Base-by-base conservation (phyloP, 1,284 basidiomycete species). In the Vanrija pseudolonga region DNA sequence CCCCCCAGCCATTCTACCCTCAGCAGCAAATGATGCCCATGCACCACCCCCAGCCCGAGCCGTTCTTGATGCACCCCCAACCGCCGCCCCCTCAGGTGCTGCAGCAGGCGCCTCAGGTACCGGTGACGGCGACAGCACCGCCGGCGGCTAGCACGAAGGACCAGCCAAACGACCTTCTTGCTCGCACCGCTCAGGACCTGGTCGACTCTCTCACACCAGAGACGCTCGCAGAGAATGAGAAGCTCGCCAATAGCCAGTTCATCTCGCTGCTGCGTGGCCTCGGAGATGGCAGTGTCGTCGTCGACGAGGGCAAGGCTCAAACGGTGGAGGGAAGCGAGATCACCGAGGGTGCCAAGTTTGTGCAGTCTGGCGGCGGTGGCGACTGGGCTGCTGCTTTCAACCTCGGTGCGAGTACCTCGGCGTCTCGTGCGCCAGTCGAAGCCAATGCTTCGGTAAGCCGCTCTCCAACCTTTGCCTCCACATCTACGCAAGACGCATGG, bases 191-290 rank as follows among this genome's bases (percentile, higher is more conserved):
- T 3, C 87, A 82, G 15, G 72, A 83, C 28, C 81, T 92, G 45
- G 76, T 90, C 40, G 82, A 88, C 53, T 82, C 86, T 26, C 81
- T 92, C 42, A 80, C 81, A 65, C 59, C 62, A 18, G 57, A 59
- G 19, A 40, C 50, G 17, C 47, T 64, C 5, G 23, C 60, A 9
- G 38, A 86, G 56, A 93, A 90, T 68, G 84, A 86, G 42, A 97
- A 97, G 73, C 92, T 98, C 71, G 82, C 85, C 70, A 84, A 93
- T 48, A 94, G 90, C 73, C 81, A 85, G 60, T 98, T 98, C 72
- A 81, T 97, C 79, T 81, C 82, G 18, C 81, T 98, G 24, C 93
- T 97, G 87, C 83, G 83, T 50, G 86, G 89, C 65, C 76, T 98
- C 42, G 82, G 90, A 22, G 90, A 94, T 71, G 84, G 85, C 14